Evolutionary conservation across 345 rosid genomes (phyloP), one percentile per base, ranked within the genome.

Genomic region (Bruguiera parviflora): DNA sequence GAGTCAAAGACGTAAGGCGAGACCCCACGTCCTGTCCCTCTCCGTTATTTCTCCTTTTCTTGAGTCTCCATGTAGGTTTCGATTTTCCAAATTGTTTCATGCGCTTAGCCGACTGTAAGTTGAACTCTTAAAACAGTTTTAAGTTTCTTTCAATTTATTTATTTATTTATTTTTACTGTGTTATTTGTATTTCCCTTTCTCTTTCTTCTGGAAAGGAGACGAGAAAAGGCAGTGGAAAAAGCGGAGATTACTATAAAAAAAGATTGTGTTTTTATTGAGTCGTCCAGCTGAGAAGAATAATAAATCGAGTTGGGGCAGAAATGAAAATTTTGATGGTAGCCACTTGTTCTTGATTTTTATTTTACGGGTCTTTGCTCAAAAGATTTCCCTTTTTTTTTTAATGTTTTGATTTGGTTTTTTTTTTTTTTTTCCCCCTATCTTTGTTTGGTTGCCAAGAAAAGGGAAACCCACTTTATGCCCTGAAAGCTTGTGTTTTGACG

Each of bases 381-480:
- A 11, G 4, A 39, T 39, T 39, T 39, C 16, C 16, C 5, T 13
- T 43, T 43, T 43, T 13, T 43, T 43, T 13, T n/a, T n/a, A n/a
- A 0, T 0, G 28, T 22, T 33, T 8, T 21, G 33, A 60, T 11
- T 31, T 32, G 5, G 5, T 31, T 51, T 56, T 6, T 29, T 32
- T 10, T 29, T 32, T 19, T 56, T 6, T 2, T 64, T 64, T 10
- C 0, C 3, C 19, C 24, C 21, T 20, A 62, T 53, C 29, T 55
- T 28, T 37, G 57, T 63, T 63, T 71, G 68, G 56, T 63, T 63
- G 52, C 21, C 21, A 5, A 49, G 68, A 55, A 59, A 63, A 35
- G 31, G 55, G 11, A 43, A 13, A 13, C 49, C 15, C 49, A 3
- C 5, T 43, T 43, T 11, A 43, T 13, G 49, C 1, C 18, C 16